Evolutionary conservation across 768 basidiomycete genomes (phyloP).

Genomic region (Suillus weaverae): DNA sequence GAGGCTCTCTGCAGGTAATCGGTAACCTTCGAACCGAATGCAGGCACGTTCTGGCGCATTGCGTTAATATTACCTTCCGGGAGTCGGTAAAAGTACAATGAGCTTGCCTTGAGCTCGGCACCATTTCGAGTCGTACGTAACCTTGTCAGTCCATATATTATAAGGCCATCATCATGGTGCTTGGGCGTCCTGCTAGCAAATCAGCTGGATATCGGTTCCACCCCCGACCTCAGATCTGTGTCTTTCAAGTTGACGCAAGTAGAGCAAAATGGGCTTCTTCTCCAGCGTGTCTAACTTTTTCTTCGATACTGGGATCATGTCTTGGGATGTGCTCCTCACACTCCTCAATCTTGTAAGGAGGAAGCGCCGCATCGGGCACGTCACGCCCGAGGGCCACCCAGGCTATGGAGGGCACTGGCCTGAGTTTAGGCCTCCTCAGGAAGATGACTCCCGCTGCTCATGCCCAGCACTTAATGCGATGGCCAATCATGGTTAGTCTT

Average conservation of each 20-base stretch:
- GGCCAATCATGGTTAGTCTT: slow-evolving; percentile 74
- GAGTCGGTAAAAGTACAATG: too few species aligned
- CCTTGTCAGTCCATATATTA: neutral
- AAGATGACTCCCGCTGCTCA: slow-evolving; percentile 68
- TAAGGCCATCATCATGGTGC: neutral
- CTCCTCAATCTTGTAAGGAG: slow-evolving; percentile 53
- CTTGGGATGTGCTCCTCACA: slow-evolving; percentile 55
- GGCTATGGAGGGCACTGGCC: slow-evolving; percentile 73
- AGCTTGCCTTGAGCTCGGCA: too few species aligned
- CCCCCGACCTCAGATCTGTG: too few species aligned
- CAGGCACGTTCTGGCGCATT: too few species aligned
- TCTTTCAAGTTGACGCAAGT: neutral
- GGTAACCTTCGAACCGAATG: too few species aligned
- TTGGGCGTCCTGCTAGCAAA: neutral
- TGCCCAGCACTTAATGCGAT: slow-evolving; percentile 80
- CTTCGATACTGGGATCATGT: slow-evolving; percentile 30
- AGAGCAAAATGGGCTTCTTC: neutral
- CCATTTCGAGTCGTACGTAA: neutral
- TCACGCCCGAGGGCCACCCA: slow-evolving; percentile 54
- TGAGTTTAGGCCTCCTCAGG: slow-evolving; percentile 54
- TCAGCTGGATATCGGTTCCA: neutral
- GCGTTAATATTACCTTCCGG: too few species aligned
- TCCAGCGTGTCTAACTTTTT: slow-evolving; percentile 5
- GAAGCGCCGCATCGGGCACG: slow-evolving; percentile 46
- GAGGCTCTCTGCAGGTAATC: too few species aligned